phyloP scores from a whole-genome alignment of 768 basidiomycete species.

The Tricholoma terreum region DNA sequence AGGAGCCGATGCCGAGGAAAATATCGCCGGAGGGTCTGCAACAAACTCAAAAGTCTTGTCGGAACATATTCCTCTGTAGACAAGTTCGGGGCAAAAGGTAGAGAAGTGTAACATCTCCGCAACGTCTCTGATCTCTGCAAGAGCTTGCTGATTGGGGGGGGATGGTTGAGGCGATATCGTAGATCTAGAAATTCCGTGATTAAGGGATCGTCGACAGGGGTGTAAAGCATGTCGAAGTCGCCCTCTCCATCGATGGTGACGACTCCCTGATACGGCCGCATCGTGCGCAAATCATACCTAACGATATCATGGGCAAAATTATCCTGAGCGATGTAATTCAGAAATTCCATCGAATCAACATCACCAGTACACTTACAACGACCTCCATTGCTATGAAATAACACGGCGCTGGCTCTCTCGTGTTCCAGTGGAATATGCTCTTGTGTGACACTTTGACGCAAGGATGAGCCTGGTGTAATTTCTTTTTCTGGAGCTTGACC shows the following conservation, averaged over 20 bases:
- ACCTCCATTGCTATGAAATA: slow-evolving; percentile 96
- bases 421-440: slow-evolving; percentile 86
- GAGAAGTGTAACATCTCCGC: slow-evolving; percentile 58
- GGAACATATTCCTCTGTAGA: slow-evolving; percentile 88
- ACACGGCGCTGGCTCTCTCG: slow-evolving; percentile 75
- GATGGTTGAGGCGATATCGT: slow-evolving; percentile 56
- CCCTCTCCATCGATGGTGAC: slow-evolving; percentile 77
- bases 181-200: slow-evolving; percentile 74
- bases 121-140: slow-evolving; percentile 54
- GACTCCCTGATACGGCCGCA: slow-evolving; percentile 80
- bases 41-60: slow-evolving; percentile 81
- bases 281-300: slow-evolving; percentile 78
- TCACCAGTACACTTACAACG: slow-evolving; percentile 55
- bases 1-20: slow-evolving; percentile 95
- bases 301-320: slow-evolving; percentile 97
- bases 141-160: slow-evolving; percentile 52
- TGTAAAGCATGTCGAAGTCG: slow-evolving; percentile 82
- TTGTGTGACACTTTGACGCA: slow-evolving; percentile 68
- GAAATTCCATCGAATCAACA: not conserved
- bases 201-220: slow-evolving; percentile 81
- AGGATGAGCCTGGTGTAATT: slow-evolving; percentile 59
- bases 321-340: slow-evolving; percentile 48
- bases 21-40: slow-evolving; percentile 74
- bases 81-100: slow-evolving; percentile 92
- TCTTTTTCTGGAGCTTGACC: slow-evolving; percentile 65